phyloP scores from a whole-genome alignment of 768 basidiomycete genomes.

The Leccinellum luteum region DNA sequence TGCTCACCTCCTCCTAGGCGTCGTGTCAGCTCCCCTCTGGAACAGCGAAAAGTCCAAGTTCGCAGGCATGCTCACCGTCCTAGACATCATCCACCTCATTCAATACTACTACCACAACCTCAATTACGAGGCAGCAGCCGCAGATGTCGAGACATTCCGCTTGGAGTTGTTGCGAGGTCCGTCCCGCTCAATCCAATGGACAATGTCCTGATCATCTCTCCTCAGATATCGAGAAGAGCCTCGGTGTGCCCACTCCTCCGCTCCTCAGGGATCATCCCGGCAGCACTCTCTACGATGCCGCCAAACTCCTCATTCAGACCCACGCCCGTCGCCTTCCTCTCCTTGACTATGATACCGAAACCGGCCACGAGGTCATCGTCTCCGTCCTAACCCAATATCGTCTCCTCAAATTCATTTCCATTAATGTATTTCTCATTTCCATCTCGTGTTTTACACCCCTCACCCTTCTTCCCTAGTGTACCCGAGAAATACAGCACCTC shows the following conservation, averaged over 20 bases:
- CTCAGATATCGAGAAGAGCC: conserved; percentile 88
- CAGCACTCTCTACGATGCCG: conserved; percentile 85
- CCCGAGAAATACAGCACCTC: conserved; percentile 77
- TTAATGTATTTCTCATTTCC: conserved; percentile 64
- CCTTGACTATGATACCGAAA: conserved; percentile 90
- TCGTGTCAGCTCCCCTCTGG: conserved; percentile 97
- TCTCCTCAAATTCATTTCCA: conserved; percentile 96
- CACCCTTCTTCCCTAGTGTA: conserved; percentile 54
- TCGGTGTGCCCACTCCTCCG: conserved; percentile 91
- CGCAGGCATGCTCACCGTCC: conserved; percentile 98
- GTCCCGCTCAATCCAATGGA: conserved; percentile 22
- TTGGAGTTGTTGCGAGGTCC: conserved; percentile 86
- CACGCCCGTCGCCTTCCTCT: conserved; percentile 93
- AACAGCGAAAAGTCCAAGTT: conserved; percentile 92
- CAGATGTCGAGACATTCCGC: conserved; percentile 90
- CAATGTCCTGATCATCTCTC: conserved; percentile 2
- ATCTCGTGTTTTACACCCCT: conserved; percentile 5
- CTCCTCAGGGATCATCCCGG: conserved; percentile 86
- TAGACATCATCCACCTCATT: conserved; percentile 98
- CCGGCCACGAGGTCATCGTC: conserved; percentile 93
- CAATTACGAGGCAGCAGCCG: conserved; percentile 77
- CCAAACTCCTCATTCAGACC: conserved; percentile 87
- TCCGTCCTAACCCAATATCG: conserved; percentile 97
- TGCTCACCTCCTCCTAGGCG: conserved; percentile 50
- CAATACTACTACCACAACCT: conserved; percentile 94